Conservation (phyloP, 2,329 filamentous ascomycete species). For the Claviceps paspali region DNA sequence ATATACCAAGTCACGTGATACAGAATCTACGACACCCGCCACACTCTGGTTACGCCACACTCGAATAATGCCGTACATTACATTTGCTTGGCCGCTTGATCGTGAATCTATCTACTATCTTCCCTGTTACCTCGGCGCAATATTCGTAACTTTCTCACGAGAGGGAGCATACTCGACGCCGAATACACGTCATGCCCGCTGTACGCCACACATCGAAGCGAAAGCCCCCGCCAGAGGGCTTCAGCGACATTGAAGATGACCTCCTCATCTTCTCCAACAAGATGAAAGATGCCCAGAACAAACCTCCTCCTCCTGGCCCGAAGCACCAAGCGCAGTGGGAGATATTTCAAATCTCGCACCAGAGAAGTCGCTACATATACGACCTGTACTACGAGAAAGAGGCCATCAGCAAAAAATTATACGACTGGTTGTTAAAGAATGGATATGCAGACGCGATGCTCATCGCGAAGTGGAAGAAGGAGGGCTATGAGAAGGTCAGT, state of each 20-base stretch:
- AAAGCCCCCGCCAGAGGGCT: conserved; percentile 74
- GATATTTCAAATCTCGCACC: conserved; percentile 93
- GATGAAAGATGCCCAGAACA: conserved; percentile 92
- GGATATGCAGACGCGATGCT: conserved; percentile 87
- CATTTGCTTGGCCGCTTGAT: too few relatives aligned
- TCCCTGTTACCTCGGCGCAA: too few relatives aligned
- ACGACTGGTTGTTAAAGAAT: conserved; percentile 95
- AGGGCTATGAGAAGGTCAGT: conserved; percentile 87
- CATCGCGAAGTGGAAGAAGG: conserved; percentile 99
- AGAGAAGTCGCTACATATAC: conserved; percentile 85
- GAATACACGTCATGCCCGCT: conserved; percentile 51
- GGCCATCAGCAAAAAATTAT: conserved; percentile 79
- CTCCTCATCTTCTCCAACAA: conserved; percentile 76
- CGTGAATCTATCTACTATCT: too few relatives aligned
- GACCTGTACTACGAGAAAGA: conserved; percentile 97
- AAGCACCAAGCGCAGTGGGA: conserved; percentile 93
- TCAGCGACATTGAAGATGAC: conserved; percentile 77
- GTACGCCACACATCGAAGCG: conserved; percentile 61
- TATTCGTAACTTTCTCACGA: too few relatives aligned
- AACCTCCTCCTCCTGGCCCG: conserved; percentile 60
- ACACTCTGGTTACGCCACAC: conserved; percentile 7
- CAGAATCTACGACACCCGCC: conserved; percentile 6
- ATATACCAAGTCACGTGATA: conserved; percentile 17
- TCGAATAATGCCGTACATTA: too few relatives aligned
- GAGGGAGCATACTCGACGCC: too few relatives aligned